Conservation (phyloP, 306 rosid genomes). For the Vigna reflexopilosa region DNA sequence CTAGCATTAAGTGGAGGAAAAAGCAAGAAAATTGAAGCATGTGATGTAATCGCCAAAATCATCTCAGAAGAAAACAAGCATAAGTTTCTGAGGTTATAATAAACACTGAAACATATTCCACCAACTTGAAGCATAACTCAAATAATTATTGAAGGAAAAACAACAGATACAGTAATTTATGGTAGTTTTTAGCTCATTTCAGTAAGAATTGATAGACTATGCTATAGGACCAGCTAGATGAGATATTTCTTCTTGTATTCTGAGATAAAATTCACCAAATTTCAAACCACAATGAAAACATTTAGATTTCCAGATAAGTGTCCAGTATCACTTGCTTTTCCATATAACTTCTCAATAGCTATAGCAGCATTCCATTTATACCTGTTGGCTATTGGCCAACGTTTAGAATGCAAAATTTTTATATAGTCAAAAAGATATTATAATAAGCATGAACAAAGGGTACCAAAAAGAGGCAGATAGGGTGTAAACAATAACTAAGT, state of each 20-base stretch:
- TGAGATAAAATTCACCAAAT: slow-evolving; percentile 1
- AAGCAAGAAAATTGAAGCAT: slow-evolving; percentile 13
- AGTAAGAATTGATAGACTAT: background rate
- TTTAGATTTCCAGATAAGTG: slow-evolving; percentile 25
- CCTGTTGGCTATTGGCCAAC: background rate
- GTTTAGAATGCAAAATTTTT: background rate
- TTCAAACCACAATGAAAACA: slow-evolving; percentile 21
- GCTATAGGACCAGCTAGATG: slow-evolving; percentile 23
- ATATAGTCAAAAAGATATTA: background rate
- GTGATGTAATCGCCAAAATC: slow-evolving; percentile 5
- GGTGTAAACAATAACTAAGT: background rate
- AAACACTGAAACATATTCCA: slow-evolving; percentile 15
- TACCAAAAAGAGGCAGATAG: background rate
- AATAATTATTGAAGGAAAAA: slow-evolving; percentile 28
- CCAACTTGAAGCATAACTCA: slow-evolving; percentile 3
- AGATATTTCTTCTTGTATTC: slow-evolving; percentile 19
- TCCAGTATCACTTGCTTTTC: slow-evolving; percentile 14
- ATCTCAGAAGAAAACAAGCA: background rate
- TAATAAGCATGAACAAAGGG: background rate
- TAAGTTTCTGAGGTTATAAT: background rate
- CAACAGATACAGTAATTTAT: slow-evolving; percentile 14
- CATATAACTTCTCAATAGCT: background rate
- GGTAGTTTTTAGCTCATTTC: slow-evolving; percentile 31
- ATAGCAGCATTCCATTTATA: slow-evolving; percentile 22
- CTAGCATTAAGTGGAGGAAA: slow-evolving; percentile 14